These are phyloP conservation scores for Gracilaria gracilis DNA, from an alignment of 23 red algal genomes.

Conservation along the genomic window DNA sequence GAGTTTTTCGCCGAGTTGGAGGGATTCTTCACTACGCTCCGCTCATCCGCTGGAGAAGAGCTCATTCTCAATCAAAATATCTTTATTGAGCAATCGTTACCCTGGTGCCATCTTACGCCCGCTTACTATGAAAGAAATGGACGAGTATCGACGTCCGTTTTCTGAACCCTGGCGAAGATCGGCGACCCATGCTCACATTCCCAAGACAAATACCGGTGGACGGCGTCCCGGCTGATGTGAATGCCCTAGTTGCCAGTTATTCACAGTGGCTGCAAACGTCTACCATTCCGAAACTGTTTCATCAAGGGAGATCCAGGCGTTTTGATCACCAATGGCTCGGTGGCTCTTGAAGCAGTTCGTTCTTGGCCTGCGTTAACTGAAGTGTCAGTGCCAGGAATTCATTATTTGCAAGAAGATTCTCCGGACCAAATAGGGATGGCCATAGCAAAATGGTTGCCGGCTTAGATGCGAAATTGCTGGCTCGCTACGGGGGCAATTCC, in stretches of 20 bases:
- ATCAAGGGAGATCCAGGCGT: slow-evolving; percentile 40
- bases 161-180: slow-evolving; percentile 47
- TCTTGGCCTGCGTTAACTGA: slow-evolving; percentile 1
- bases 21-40: slow-evolving; percentile 31
- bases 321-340: slow-evolving; percentile 31
- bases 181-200: slow-evolving; percentile 40
- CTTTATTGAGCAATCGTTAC: slow-evolving; percentile 22
- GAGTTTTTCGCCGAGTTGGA: background rate
- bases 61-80: slow-evolving; percentile 46
- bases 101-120: slow-evolving; percentile 13
- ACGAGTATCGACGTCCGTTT: slow-evolving; percentile 56
- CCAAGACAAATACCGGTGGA: slow-evolving; percentile 36
- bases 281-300: slow-evolving; percentile 48
- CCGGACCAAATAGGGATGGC: slow-evolving; percentile 40
- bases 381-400: slow-evolving; percentile 35
- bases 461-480: too few species aligned
- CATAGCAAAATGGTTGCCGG: slow-evolving; percentile 54
- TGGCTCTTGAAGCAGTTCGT: background rate
- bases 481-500: too few species aligned
- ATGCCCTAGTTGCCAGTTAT: slow-evolving; percentile 9
- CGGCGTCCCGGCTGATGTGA: slow-evolving; percentile 41
- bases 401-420: slow-evolving; percentile 59
- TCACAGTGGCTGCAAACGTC: slow-evolving; percentile 49
- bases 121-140: background rate
- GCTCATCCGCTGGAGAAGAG: slow-evolving; percentile 36